Percentiles rank a stretch among this genome's conserved stretches.
Conservation (phyloP, 2,329 filamentous ascomycete species). For the Cytospora leucostoma region DNA sequence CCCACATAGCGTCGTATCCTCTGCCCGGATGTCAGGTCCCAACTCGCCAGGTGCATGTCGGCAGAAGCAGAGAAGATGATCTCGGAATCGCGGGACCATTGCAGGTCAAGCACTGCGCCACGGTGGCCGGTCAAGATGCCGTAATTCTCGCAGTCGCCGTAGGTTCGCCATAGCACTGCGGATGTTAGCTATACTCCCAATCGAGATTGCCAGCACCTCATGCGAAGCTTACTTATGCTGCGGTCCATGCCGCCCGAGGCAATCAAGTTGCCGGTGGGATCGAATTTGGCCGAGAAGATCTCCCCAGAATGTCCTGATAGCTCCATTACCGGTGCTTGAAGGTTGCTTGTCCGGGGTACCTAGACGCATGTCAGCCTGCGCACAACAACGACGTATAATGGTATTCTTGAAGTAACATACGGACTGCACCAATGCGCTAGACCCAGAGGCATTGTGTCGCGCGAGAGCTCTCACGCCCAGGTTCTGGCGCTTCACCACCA, state of each 20-base stretch:
- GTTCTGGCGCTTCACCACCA: constrained; percentile 89
- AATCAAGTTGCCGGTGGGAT: constrained; percentile 83
- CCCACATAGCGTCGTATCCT: constrained; percentile 90
- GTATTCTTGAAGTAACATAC: constrained; percentile 41
- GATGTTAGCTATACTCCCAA: neutral
- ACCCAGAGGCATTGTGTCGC: constrained; percentile 52
- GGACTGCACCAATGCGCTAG: constrained; percentile 51
- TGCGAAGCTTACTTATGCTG: constrained; percentile 68
- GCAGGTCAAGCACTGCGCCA: constrained; percentile 85
- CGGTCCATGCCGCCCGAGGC: constrained; percentile 96
- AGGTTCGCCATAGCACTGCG: constrained; percentile 88
- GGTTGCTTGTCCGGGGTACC: constrained; percentile 76
- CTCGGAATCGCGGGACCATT: constrained; percentile 94
- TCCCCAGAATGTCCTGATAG: constrained; percentile 81
- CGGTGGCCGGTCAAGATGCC: constrained; percentile 86
- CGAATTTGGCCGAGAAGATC: constrained; percentile 87
- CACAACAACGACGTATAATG: constrained; percentile 25
- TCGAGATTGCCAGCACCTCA: neutral
- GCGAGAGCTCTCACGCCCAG: constrained; percentile 53
- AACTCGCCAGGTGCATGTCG: constrained; percentile 90
- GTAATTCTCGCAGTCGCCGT: constrained; percentile 93
- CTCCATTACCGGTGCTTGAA: constrained; percentile 94
- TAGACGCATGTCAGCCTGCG: constrained; percentile 41
- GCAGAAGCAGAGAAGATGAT: constrained; percentile 91
- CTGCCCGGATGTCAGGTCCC: constrained; percentile 90